Evolutionary conservation across 2,329 filamentous ascomycete genomes (phyloP).

Genomic region (Arthrobotrys entomopaga): DNA sequence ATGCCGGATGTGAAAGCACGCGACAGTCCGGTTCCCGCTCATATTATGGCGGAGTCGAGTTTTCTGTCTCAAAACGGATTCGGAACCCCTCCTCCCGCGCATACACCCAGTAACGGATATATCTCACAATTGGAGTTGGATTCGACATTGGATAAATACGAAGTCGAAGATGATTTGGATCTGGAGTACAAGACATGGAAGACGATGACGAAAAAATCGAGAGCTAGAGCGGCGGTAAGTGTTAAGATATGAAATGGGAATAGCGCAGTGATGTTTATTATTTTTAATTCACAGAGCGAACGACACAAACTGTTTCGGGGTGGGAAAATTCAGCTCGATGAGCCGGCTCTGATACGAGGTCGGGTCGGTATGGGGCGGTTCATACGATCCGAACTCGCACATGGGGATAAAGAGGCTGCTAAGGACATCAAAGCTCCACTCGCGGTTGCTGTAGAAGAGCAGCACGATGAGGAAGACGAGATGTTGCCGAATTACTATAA

Average conservation of each 20-base stretch:
- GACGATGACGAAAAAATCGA: conserved; percentile 96
- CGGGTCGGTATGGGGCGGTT: conserved; percentile 91
- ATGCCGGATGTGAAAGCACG: conserved; percentile 64
- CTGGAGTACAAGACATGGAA: conserved; percentile 97
- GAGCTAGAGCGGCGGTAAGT: conserved; percentile 67
- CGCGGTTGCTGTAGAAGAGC: conserved; percentile 80
- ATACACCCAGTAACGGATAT: conserved; percentile 70
- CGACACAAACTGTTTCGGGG: conserved; percentile 86
- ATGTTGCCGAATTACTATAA: conserved; percentile 96
- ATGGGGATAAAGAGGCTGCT: conserved; percentile 62
- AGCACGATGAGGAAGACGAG: conserved; percentile 83
- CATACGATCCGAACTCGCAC: conserved; percentile 66
- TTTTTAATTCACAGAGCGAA: conserved; percentile 76
- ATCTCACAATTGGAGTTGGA: conserved; percentile 80
- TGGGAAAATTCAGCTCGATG: conserved; percentile 84
- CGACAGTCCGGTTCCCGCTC: conserved; percentile 49
- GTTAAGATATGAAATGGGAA: conserved; percentile 22
- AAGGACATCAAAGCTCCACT: conserved; percentile 51
- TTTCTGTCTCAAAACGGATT: conserved; percentile 76
- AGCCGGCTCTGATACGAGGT: conserved; percentile 83
- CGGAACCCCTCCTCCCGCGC: conserved; percentile 77
- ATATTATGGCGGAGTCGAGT: conserved; percentile 68
- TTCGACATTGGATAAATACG: conserved; percentile 70
- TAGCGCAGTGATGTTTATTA: conserved; percentile 12
- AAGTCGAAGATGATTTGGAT: conserved; percentile 78